These are phyloP conservation scores for Mycena albidolilacea DNA, from an alignment of 768 basidiomycete genomes.

Conservation along the genomic window DNA sequence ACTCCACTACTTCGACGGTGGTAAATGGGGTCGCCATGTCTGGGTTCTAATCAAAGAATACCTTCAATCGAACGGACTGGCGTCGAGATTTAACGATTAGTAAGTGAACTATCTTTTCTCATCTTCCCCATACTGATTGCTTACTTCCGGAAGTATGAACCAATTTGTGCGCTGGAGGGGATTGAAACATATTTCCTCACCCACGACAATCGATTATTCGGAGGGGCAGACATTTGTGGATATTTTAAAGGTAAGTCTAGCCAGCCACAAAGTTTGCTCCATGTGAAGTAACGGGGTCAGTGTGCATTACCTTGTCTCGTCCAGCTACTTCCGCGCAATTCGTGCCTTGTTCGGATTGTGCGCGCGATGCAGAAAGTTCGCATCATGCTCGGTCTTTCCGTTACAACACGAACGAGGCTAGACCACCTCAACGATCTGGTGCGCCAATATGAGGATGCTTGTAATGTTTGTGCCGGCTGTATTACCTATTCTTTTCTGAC, in stretches of 20 bases:
- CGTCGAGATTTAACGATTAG: slow-evolving; percentile 29
- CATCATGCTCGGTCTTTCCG: slow-evolving; percentile 17
- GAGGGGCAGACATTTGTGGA: slow-evolving; percentile 26
- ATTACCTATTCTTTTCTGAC: background rate
- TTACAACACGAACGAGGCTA: slow-evolving; percentile 18
- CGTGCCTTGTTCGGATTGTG: slow-evolving; percentile 19
- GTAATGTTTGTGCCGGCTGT: background rate
- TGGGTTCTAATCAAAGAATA: slow-evolving; percentile 25
- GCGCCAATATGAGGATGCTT: slow-evolving; percentile 7
- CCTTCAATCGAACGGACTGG: slow-evolving; percentile 14
- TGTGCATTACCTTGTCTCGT: slow-evolving; percentile 26
- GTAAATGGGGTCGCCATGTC: slow-evolving; percentile 30
- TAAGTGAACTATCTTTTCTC: background rate
- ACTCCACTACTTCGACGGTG: slow-evolving; percentile 33
- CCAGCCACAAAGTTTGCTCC: background rate
- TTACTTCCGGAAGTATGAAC: slow-evolving; percentile 14
- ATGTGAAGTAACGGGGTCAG: slow-evolving; percentile 4
- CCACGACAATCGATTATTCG: slow-evolving; percentile 28
- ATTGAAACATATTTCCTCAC: slow-evolving; percentile 15
- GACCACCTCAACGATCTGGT: slow-evolving; percentile 6
- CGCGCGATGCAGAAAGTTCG: slow-evolving; percentile 19
- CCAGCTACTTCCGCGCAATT: slow-evolving; percentile 20
- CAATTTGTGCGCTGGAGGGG: slow-evolving; percentile 23
- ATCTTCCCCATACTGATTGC: background rate
- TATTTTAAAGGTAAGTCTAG: slow-evolving; percentile 22